A percentile compares a stretch with the other conserved stretches of the same genome.
Conservation (phyloP, 352 stramenopile genomes). For the Globisporangium nagaii region DNA sequence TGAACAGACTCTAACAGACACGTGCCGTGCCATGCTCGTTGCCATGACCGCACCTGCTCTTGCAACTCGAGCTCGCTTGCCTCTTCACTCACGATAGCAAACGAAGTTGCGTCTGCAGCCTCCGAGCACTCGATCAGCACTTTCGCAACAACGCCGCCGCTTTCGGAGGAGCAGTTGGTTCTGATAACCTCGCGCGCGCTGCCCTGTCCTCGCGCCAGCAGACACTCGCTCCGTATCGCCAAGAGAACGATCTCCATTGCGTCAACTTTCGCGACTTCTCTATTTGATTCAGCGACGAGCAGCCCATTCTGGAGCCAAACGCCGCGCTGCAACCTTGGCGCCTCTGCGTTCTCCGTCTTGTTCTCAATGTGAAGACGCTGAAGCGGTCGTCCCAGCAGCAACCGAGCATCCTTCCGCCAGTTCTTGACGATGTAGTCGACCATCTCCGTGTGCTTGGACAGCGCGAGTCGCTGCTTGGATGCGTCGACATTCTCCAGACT, state of each 20-base stretch:
- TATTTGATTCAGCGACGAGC: background rate
- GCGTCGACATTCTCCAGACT: conserved; percentile 20
- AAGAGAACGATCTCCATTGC: conserved; percentile 7
- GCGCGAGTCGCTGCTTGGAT: conserved; percentile 26
- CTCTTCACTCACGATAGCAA: conserved; percentile 1
- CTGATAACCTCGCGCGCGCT: background rate
- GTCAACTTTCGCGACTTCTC: background rate
- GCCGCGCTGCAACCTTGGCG: conserved; percentile 2
- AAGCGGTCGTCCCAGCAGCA: conserved; percentile 26
- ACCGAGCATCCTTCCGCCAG: conserved; percentile 14
- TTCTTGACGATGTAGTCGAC: conserved; percentile 26
- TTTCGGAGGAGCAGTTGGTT: background rate
- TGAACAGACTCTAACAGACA: too few relatives aligned
- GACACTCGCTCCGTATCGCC: conserved; percentile 6
- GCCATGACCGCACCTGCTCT: background rate
- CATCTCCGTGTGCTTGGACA: conserved; percentile 24
- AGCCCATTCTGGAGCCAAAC: conserved; percentile 1
- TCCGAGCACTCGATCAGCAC: background rate
- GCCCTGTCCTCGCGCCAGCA: background rate
- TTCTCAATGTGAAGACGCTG: background rate
- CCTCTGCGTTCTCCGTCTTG: background rate
- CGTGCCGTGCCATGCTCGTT: too few relatives aligned
- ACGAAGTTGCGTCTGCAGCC: background rate
- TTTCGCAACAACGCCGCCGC: background rate
- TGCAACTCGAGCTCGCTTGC: conserved; percentile 3